phyloP scores from a whole-genome alignment of 805 yeast species.

The Komagataella ulmi region DNA sequence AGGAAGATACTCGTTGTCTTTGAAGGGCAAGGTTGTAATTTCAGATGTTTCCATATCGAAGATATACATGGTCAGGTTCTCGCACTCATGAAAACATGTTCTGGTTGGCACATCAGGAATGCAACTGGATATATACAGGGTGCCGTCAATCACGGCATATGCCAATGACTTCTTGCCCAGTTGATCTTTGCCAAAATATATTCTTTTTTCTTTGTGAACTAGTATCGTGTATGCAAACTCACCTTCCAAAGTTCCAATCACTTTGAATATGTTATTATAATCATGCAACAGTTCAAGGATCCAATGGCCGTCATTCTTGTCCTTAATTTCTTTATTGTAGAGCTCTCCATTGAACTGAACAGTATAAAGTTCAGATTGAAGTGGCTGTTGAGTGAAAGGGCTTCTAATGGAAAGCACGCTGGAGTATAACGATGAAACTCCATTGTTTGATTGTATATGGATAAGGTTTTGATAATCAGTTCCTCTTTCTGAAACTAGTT shows the following conservation, averaged over 20 bases:
- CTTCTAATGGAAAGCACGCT: slow-evolving; percentile 72
- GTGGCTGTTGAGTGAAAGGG: slow-evolving; percentile 73
- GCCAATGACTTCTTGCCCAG: slow-evolving; percentile 74
- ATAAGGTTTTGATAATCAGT: not conserved
- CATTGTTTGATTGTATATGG: not conserved
- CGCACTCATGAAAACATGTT: slow-evolving; percentile 36
- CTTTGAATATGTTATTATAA: slow-evolving; percentile 21
- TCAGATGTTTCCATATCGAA: slow-evolving; percentile 17
- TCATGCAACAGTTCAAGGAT: slow-evolving; percentile 27
- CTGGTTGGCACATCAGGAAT: slow-evolving; percentile 18
- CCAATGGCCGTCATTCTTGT: slow-evolving; percentile 50
- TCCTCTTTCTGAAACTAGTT: not conserved
- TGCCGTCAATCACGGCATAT: slow-evolving; percentile 21
- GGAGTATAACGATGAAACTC: slow-evolving; percentile 26
- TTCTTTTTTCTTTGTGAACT: slow-evolving; percentile 22
- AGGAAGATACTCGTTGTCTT: slow-evolving; percentile 7
- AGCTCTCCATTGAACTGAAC: slow-evolving; percentile 89
- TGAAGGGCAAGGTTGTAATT: slow-evolving; percentile 10
- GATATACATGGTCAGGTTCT: slow-evolving; percentile 33
- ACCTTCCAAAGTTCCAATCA: slow-evolving; percentile 45
- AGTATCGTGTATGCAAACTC: slow-evolving; percentile 64
- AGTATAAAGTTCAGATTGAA: slow-evolving; percentile 17
- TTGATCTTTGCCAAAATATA: slow-evolving; percentile 76
- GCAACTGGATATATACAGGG: slow-evolving; percentile 34
- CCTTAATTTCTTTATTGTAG: slow-evolving; percentile 43